These are phyloP conservation scores for Corynespora cassiicola DNA, from an alignment of 2,329 filamentous ascomycete genomes.

Conservation along the genomic window DNA sequence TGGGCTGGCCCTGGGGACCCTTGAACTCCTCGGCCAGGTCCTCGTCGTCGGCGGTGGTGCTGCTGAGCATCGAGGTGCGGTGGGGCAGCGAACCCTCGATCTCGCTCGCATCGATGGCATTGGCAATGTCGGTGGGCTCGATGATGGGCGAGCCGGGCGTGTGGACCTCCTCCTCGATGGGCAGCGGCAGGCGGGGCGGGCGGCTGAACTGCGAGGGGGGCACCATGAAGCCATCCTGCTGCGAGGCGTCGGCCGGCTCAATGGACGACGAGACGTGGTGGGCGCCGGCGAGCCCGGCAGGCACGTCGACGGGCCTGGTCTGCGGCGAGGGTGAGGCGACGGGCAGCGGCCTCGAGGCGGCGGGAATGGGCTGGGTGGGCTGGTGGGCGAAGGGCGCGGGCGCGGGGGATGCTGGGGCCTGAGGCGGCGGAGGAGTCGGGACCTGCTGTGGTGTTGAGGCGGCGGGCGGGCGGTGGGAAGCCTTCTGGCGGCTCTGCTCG, in stretches of 20 bases:
- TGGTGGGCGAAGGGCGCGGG: conserved; percentile 6
- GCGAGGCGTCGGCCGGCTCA: conserved; percentile 32
- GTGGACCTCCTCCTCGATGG: conserved; percentile 90
- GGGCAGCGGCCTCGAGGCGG: conserved; percentile 22
- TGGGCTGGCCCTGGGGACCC: conserved; percentile 70
- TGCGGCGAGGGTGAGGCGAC: conserved; percentile 32
- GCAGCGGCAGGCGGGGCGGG: conserved; percentile 89
- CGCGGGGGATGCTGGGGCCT: conserved; percentile 15
- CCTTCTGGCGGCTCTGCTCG: conserved; percentile 46
- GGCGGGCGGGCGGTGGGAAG: conserved; percentile 13
- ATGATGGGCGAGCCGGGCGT: conserved; percentile 91
- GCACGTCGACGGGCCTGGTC: conserved; percentile 49
- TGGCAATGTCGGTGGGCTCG: conserved; percentile 68
- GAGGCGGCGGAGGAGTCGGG: conserved; percentile 19
- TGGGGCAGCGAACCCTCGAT: conserved; percentile 60
- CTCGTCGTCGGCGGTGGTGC: conserved; percentile 71
- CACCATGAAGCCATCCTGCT: conserved; percentile 45
- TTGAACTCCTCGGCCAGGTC: conserved; percentile 70
- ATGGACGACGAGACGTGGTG: conserved; percentile 23
- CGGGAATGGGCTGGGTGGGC: conserved; percentile 13
- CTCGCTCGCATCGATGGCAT: conserved; percentile 53
- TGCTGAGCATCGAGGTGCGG: conserved; percentile 63
- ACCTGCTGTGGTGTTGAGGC: conserved; percentile 34
- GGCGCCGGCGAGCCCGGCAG: conserved; percentile 28
- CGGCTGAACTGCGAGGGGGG: conserved; percentile 59